Evolutionary conservation across 371 early-diverging fungal species (phyloP), one percentile per base, ranked within the genome.

Genomic region (Mortierella sp.): DNA sequence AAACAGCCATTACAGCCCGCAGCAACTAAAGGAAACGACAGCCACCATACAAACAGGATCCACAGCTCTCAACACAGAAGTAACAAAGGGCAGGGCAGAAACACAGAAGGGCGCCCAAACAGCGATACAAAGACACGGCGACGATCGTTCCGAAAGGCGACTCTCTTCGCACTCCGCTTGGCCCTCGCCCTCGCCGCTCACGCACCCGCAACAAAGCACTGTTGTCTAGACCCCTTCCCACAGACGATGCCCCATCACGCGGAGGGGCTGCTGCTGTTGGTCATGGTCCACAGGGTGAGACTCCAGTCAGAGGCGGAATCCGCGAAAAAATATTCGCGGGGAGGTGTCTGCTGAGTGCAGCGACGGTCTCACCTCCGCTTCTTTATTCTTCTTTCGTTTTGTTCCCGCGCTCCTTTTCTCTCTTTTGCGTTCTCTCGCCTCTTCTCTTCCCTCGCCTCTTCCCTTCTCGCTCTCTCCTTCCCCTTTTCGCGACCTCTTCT

Each of bases 131-230:
- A 37, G 19, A 24, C 48, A 24, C 13, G 53, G 24, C 64, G 46
- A 26, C 46, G 48, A 48, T 48, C 48, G 40, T 72, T 59, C 43
- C 70, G 48, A 21, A 81, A 40, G 46, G 69, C 72, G 46, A 73
- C 76, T n/a, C n/a, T n/a, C n/a, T n/a, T n/a, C n/a, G n/a, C n/a
- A n/a, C n/a, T n/a, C n/a, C n/a, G n/a, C n/a, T n/a, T n/a, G n/a
- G n/a, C n/a, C n/a, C n/a, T n/a, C n/a, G n/a, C n/a, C n/a, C 43
- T 40, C 43, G 2, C 6, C 43, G 2, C 2, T 4, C 43, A 6
- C 43, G 6, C 2, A 40, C 43, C 6, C 6, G 43, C 6, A 40
- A 40, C 6, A 40, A 40, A 40, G 2, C 43, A 2, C 43, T 4
- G 43, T 40, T 34, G 61, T 24, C 61, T 34, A 59, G 61, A 59